These are phyloP conservation scores for Gracilariopsis chorda DNA, from an alignment of 23 red algal genomes.

Conservation along the genomic window DNA sequence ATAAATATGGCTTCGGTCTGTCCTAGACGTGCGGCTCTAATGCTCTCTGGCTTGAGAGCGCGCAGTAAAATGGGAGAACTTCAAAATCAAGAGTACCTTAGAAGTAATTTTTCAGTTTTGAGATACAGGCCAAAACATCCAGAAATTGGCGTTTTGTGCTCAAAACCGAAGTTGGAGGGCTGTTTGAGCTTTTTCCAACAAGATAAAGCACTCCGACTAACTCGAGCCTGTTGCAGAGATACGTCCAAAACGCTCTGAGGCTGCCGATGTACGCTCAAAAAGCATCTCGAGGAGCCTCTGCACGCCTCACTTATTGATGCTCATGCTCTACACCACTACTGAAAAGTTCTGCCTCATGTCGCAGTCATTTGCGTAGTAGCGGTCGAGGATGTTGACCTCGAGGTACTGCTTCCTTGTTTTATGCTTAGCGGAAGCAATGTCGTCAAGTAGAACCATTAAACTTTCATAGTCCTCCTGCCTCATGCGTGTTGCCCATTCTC, in stretches of 20 bases:
- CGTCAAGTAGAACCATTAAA: too few relatives aligned
- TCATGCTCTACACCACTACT: neutral
- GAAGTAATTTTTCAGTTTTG: neutral
- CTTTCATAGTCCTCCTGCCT: too few relatives aligned
- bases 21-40: too few relatives aligned
- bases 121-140: neutral
- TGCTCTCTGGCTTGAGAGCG: too few relatives aligned
- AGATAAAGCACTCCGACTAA: neutral
- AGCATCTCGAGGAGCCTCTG: neutral
- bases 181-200: neutral
- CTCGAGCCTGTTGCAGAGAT: neutral
- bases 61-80: constrained; percentile 12
- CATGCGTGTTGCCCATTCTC: too few relatives aligned
- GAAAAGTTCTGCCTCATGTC: neutral
- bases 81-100: constrained; percentile 18
- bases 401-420: neutral
- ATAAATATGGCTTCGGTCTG: too few relatives aligned
- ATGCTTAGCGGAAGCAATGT: too few relatives aligned
- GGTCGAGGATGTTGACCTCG: constrained; percentile 25
- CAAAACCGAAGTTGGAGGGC: neutral
- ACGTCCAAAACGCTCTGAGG: neutral
- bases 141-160: neutral
- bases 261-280: neutral
- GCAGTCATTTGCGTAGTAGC: neutral
- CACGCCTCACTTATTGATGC: too few relatives aligned